Evolutionary conservation across 2,329 filamentous ascomycete genomes (phyloP), one percentile per base, ranked within the genome.

Genomic region (Cladosporium sp.): DNA sequence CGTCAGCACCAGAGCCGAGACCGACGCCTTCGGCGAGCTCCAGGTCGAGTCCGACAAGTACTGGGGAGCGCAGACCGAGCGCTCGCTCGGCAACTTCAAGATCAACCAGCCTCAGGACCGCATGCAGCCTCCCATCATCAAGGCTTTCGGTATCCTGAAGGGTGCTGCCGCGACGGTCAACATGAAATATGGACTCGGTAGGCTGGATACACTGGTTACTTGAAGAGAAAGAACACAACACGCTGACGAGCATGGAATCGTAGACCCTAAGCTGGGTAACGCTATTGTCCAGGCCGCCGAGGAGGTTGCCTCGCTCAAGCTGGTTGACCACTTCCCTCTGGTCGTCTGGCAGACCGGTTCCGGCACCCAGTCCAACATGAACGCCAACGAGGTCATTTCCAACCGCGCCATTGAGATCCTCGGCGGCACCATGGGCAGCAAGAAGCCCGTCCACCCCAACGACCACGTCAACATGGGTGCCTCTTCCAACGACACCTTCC

Each of bases 401-500:
- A 99, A 97, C 82, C 89, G 93, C 60, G 93, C 93, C 59, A 97
- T 97, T 72, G 92, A 97, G 79, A 95, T 97, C 58, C 81, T 97
- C 48, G 93, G 93, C 62, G 93, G 93, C 64, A 80, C 80, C 59
- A 96, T 90, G 88, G 93, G 93, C 63, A 85, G 79, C 82, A 97
- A 97, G 85, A 96, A 95, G 79, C 93, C 93, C 22, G 93, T 99
- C 58, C 93, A 99, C 77, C 93, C 93, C 66, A 99, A 97, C 75
- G 93, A 99, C 78, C 93, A 99, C 72, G 93, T 99, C 73, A 99
- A 99, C 83, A 95, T 95, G 84, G 95, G 88, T 59, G 93, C 93
- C 62, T 96, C 90, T 43, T 97, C 93, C 66, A 99, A 99, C 78
- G 93, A 99, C 71, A 96, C 92, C 62, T 99, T 99, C 83, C 93